Evolutionary conservation across 164 flowering plant species (phyloP).

Genomic region (Annona cherimola): DNA sequence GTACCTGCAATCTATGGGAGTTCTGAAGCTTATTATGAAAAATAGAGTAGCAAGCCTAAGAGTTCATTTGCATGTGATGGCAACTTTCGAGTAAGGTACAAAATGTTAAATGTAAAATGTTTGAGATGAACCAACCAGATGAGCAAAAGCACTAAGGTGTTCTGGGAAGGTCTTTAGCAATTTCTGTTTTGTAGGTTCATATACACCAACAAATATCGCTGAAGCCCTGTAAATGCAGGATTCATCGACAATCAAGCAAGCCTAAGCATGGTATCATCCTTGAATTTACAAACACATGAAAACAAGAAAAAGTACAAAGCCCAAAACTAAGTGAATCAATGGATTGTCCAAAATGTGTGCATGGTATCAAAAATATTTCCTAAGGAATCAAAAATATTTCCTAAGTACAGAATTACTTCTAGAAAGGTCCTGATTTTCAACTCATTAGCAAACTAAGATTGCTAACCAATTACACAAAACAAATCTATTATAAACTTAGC

Average conservation of each 20-base stretch:
- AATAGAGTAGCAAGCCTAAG: background rate
- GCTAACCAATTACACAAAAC: background rate
- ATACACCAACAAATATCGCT: constrained; percentile 89
- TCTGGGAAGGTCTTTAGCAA: constrained; percentile 67
- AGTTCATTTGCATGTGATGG: background rate
- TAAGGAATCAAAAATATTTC: background rate
- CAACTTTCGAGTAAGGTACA: background rate
- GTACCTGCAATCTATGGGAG: constrained; percentile 80
- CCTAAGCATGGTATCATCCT: background rate
- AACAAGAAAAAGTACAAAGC: background rate
- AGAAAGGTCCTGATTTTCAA: background rate
- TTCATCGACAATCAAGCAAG: constrained; percentile 9
- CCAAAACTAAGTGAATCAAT: background rate
- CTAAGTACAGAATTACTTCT: background rate
- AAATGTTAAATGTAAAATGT: background rate
- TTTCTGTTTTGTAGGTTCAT: constrained; percentile 90
- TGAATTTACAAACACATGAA: background rate
- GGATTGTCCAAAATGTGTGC: background rate
- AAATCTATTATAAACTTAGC: background rate
- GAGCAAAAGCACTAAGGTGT: constrained; percentile 83
- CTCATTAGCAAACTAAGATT: background rate
- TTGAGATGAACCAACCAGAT: constrained; percentile 51
- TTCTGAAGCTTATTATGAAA: constrained; percentile 8
- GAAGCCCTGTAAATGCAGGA: constrained; percentile 59
- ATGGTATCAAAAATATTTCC: background rate